Evolutionary conservation across 495 filamentous ascomycete species (phyloP).

Genomic region (Lasiosphaeria ovina): DNA sequence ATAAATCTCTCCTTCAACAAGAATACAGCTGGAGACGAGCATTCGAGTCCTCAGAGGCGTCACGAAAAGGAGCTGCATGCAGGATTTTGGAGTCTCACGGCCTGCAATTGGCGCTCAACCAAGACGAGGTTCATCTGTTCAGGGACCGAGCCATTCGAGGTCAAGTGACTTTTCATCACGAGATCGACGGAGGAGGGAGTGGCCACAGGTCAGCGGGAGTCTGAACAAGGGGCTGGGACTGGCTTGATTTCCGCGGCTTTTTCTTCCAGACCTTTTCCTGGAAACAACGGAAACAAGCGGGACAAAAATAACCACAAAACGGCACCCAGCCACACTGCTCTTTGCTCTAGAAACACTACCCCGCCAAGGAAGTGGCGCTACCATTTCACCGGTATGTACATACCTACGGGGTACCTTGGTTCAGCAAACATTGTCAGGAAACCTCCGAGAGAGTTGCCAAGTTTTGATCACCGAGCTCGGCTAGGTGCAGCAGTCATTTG

Average conservation of each 20-base stretch:
- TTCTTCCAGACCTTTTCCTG: not conserved
- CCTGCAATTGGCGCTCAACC: not conserved
- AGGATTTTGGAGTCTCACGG: not conserved
- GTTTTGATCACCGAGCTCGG: too few species aligned
- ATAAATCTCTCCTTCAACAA: not conserved
- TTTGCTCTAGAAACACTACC: too few species aligned
- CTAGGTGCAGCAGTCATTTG: too few species aligned
- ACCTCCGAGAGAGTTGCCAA: too few species aligned
- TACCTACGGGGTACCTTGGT: too few species aligned
- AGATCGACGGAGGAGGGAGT: not conserved
- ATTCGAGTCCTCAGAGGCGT: not conserved
- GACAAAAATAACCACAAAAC: not conserved
- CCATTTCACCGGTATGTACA: too few species aligned
- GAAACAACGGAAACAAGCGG: not conserved
- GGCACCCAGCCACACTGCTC: not conserved
- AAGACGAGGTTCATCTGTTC: not conserved
- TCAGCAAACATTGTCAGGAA: too few species aligned
- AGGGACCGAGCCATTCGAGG: not conserved
- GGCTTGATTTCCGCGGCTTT: slow-evolving; percentile 6
- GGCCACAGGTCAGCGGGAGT: not conserved
- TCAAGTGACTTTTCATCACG: slow-evolving; percentile 14
- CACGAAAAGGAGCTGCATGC: not conserved
- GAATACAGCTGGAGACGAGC: not conserved
- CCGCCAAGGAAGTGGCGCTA: too few species aligned
- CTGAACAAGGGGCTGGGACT: not conserved